Conservation (phyloP, 306 rosid genomes). For the Cicer judaicum region DNA sequence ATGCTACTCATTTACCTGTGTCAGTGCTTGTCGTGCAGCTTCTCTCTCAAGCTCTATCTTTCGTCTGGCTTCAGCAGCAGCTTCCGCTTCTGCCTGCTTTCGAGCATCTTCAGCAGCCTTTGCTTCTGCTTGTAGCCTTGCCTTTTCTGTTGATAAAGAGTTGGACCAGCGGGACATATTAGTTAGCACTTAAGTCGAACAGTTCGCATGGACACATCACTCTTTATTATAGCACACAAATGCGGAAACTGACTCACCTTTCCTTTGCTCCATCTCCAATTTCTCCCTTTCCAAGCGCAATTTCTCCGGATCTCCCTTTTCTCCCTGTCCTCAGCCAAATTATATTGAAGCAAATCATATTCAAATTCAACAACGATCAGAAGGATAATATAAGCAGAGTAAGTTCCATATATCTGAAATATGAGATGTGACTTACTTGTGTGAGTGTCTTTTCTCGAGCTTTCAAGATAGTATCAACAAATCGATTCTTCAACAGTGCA, state of each 20-base stretch:
- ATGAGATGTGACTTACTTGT: conserved; percentile 58
- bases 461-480: conserved; percentile 82
- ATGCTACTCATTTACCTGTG: conserved; percentile 59
- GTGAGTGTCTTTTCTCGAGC: conserved; percentile 80
- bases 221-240: conserved; percentile 17
- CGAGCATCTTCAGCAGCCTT: conserved; percentile 87
- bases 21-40: conserved; percentile 85
- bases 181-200: conserved; percentile 21
- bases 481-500: conserved; percentile 71
- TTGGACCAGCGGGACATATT: conserved; percentile 21
- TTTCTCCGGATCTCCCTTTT: conserved; percentile 83
- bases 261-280: conserved; percentile 69
- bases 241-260: conserved; percentile 50
- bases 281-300: conserved; percentile 74
- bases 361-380: conserved; percentile 31
- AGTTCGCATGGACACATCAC: conserved; percentile 20
- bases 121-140: conserved; percentile 84
- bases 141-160: conserved; percentile 65
- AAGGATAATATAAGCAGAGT: conserved; percentile 23
- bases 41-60: conserved; percentile 89
- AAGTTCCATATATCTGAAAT: conserved; percentile 34
- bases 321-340: conserved; percentile 63
- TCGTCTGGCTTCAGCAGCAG: conserved; percentile 76
- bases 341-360: conserved; percentile 35
- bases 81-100: conserved; percentile 73